Base-by-base conservation (phyloP, 2,329 filamentous ascomycete genomes). In the Beauveria varroae region DNA sequence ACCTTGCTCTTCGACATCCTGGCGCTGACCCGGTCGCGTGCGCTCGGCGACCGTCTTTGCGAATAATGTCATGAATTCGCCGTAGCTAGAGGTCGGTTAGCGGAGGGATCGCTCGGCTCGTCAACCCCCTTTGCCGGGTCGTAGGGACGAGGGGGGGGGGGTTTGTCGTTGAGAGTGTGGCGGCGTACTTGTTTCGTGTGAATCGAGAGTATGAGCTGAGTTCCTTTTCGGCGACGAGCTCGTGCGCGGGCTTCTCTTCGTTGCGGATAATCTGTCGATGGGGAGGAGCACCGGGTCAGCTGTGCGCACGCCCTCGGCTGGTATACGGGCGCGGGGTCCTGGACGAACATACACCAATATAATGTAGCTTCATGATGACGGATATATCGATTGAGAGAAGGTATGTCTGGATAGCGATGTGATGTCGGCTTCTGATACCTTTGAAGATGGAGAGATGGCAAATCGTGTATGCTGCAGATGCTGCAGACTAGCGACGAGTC, bases 31-130 rank as follows among this genome's bases (percentile, higher is more conserved):
- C n/a, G 88, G 84, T 63, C 81, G 81, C 63, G 91, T 96, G 68
- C 90, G 84, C 76, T 96, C 90, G 64, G 93, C 93, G 54, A 97
- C 88, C 20, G 89, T 93, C 76, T 91, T 91, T 74, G 86, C 85
- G 78, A 96, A 93, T 69, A 96, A 80, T 61, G 86, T 89, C 86
- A 96, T 90, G 81, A 96, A 85, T 67, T 83, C 79, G 71, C 76
- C 79, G 79, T 81, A 75, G 66, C 74, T 76, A 57, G 34, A 28
- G 4, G 44, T 24, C 55, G 43, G 55, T 63, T 43, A 61, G 67
- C 65, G 55, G 61, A 44, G 62, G 61, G 62, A 54, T 24, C 28
- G 41, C 40, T 28, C 10, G 10, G 30, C 34, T n/a, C 14, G 55
- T 40, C 16, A 14, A 20, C 18, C 46, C 22, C 8, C 12, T 20